These are phyloP conservation scores for Tuctoria greenei DNA, from an alignment of 176 grass and related monocot species.

Conservation along the genomic window DNA sequence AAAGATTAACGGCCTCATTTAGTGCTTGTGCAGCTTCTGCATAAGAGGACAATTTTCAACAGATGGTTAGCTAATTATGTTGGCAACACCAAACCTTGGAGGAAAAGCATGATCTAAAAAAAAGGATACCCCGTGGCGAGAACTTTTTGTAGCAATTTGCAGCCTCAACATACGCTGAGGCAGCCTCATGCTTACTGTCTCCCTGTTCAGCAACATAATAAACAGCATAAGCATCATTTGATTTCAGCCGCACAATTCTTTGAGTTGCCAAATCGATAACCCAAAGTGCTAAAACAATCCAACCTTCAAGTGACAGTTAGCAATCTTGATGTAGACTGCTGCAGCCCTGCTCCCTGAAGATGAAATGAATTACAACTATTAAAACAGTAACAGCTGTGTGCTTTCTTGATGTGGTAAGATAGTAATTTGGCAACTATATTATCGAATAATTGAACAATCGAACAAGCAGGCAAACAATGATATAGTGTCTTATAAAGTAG, in stretches of 20 bases:
- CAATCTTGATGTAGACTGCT: slow-evolving; percentile 75
- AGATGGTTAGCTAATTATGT: too few species aligned
- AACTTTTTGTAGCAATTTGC: slow-evolving; percentile 92
- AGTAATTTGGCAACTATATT: slow-evolving; percentile 2
- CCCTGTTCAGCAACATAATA: slow-evolving; percentile 26
- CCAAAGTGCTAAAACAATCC: slow-evolving; percentile 10
- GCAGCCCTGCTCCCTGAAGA: slow-evolving; percentile 83
- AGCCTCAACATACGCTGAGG: slow-evolving; percentile 63
- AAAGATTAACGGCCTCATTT: slow-evolving; percentile 73
- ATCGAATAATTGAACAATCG: neutral
- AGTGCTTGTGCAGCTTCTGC: slow-evolving; percentile 47
- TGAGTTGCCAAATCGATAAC: slow-evolving; percentile 24
- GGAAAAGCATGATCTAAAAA: too few species aligned
- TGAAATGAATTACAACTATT: slow-evolving; percentile 28
- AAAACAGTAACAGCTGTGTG: neutral
- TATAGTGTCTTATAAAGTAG: neutral
- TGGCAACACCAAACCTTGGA: too few species aligned
- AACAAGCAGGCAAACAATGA: slow-evolving; percentile 16
- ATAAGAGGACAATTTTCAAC: neutral
- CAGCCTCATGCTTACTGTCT: slow-evolving; percentile 78
- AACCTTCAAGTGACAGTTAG: slow-evolving; percentile 90
- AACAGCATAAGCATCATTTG: neutral
- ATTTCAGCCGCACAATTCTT: slow-evolving; percentile 14
- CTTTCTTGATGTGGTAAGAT: neutral
- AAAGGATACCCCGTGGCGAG: slow-evolving; percentile 49